phyloP scores from a whole-genome alignment of 352 stramenopile species.

The Phytophthora hibernalis region DNA sequence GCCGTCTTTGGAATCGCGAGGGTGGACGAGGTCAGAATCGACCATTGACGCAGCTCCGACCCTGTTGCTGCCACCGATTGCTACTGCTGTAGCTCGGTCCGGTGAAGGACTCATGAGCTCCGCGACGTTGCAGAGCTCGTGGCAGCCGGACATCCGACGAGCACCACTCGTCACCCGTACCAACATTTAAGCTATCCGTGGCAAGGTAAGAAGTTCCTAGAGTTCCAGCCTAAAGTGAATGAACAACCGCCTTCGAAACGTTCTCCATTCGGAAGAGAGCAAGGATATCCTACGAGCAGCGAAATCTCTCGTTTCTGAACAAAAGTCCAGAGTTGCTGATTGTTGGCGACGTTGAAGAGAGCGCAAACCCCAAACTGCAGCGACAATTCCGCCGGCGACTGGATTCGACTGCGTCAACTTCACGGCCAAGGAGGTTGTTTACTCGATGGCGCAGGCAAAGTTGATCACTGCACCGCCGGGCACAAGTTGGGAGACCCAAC shows the following conservation, averaged over 20 bases:
- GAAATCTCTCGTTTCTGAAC: neutral
- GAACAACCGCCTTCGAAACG: neutral
- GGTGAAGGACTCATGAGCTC: slow-evolving; percentile 38
- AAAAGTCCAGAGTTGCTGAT: slow-evolving; percentile 20
- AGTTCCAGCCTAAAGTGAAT: slow-evolving; percentile 18
- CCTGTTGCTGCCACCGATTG: slow-evolving; percentile 42
- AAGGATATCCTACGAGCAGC: neutral
- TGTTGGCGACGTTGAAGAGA: neutral
- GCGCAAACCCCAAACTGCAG: neutral
- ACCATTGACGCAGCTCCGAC: slow-evolving; percentile 4
- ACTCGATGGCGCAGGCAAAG: slow-evolving; percentile 2
- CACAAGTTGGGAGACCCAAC: too few species aligned
- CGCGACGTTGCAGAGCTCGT: slow-evolving; percentile 27
- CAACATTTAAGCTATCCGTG: slow-evolving; percentile 37
- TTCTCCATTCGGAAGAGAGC: slow-evolving; percentile 19
- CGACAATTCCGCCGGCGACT: slow-evolving; percentile 17
- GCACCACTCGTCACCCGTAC: slow-evolving; percentile 28
- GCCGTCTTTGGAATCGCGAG: slow-evolving; percentile 17
- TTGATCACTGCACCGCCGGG: slow-evolving; percentile 2
- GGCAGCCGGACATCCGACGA: slow-evolving; percentile 40
- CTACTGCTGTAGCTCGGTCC: slow-evolving; percentile 43
- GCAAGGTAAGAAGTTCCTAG: slow-evolving; percentile 7
- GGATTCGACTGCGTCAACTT: too few species aligned
- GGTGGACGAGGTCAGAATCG: slow-evolving; percentile 28
- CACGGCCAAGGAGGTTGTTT: too few species aligned